Evolutionary conservation across 306 rosid genomes (phyloP).

Genomic region (Glycine tomentella): DNA sequence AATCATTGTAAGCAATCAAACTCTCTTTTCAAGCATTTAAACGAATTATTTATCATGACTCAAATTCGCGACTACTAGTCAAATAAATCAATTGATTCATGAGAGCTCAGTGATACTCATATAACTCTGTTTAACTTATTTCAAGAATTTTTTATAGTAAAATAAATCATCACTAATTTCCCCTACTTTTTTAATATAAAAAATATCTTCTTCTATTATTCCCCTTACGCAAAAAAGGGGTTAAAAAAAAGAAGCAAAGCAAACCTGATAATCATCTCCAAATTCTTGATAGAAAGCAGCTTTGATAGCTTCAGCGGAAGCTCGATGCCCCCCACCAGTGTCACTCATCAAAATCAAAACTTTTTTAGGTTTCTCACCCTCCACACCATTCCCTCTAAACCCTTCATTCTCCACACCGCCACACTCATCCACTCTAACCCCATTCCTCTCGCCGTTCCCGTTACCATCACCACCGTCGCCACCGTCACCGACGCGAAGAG

Average conservation of each 20-base stretch:
- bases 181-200: background rate
- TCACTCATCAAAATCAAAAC: conserved; percentile 98
- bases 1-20: background rate
- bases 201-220: too few relatives aligned
- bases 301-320: conserved; percentile 97
- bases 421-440: conserved; percentile 46
- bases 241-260: background rate
- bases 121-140: background rate
- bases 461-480: background rate
- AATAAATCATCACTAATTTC: background rate
- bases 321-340: conserved; percentile 99
- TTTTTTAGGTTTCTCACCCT: conserved; percentile 56
- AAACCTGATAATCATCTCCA: conserved; percentile 87
- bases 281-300: conserved; percentile 82
- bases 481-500: conserved; percentile 48
- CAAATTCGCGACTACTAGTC: background rate
- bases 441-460: conserved; percentile 27
- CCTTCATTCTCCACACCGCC: conserved; percentile 47
- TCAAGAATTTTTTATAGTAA: background rate
- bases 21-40: background rate
- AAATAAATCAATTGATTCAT: background rate
- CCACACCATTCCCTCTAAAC: conserved; percentile 54
- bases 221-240: background rate
- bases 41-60: background rate
- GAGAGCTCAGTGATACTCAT: background rate